phyloP scores from a whole-genome alignment of 257 asterid genomes.

The Penstemon newberryi region DNA sequence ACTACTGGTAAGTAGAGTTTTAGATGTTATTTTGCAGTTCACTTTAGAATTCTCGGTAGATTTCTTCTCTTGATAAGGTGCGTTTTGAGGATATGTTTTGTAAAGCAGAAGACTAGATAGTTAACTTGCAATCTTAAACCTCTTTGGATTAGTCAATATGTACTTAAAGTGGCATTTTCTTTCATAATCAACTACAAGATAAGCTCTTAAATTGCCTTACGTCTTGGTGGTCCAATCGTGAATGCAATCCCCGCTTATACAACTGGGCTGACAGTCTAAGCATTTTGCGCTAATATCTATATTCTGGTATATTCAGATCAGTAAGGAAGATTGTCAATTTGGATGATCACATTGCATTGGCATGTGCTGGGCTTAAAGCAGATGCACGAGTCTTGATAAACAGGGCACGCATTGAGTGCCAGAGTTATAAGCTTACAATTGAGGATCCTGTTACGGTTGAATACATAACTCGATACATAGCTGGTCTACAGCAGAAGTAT shows the following conservation, averaged over 20 bases:
- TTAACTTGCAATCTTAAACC: not conserved
- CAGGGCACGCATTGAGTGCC: conserved; percentile 92
- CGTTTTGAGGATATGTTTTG: not conserved
- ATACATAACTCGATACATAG: conserved; percentile 94
- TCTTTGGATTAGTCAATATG: not conserved
- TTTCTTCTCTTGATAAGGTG: not conserved
- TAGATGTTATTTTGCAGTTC: conserved; percentile 1
- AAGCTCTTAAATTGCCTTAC: not conserved
- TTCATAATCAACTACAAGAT: not conserved
- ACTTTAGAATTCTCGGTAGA: not conserved
- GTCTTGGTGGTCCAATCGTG: not conserved
- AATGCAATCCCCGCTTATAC: conserved; percentile 11
- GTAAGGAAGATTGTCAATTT: conserved; percentile 92
- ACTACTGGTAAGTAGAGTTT: not conserved
- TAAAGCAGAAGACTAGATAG: not conserved
- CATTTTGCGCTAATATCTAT: not conserved
- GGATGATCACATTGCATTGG: conserved; percentile 94
- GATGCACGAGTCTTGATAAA: conserved; percentile 95
- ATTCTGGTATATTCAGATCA: conserved; percentile 56
- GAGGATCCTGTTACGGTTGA: conserved; percentile 98
- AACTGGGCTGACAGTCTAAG: not conserved
- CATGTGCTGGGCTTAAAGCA: conserved; percentile 97
- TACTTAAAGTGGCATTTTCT: not conserved
- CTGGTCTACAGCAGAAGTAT: conserved; percentile 99
- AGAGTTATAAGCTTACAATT: conserved; percentile 73